phyloP scores from a whole-genome alignment of 2,329 filamentous ascomycete species.

The Grosmannia penicillata region DNA sequence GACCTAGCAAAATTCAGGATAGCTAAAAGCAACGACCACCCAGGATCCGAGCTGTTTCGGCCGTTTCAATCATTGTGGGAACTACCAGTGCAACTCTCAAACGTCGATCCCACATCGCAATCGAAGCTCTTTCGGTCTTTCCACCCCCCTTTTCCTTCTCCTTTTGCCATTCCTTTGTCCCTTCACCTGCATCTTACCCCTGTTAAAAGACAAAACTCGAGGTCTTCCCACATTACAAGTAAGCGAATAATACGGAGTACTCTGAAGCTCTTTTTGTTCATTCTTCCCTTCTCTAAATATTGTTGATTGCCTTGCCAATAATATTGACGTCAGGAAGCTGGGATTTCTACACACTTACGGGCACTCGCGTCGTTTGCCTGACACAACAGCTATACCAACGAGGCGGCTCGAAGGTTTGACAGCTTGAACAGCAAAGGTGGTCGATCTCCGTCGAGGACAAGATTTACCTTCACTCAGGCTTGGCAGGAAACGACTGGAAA shows the following conservation, averaged over 20 bases:
- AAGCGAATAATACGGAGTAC: no score
- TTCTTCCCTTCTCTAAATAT: no score
- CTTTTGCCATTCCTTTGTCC: not conserved
- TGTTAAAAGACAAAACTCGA: slow-evolving; percentile 12
- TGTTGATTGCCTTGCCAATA: no score
- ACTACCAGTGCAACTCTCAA: slow-evolving; percentile 23
- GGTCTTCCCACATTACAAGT: slow-evolving; percentile 9
- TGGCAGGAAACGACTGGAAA: no score
- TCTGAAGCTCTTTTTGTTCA: not conserved
- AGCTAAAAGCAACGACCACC: slow-evolving; percentile 7
- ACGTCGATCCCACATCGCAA: slow-evolving; percentile 21
- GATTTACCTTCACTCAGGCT: no score
- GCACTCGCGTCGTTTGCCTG: no score
- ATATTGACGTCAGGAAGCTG: no score
- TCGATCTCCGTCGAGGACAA: no score
- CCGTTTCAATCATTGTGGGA: slow-evolving; percentile 22
- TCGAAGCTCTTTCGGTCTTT: slow-evolving; percentile 12
- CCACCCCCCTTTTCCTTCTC: not conserved
- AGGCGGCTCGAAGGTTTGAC: no score
- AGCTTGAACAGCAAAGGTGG: no score
- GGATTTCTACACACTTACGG: no score
- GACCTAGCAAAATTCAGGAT: slow-evolving; percentile 10
- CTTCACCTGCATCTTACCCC: not conserved
- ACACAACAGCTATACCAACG: no score
- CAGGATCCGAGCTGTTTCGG: slow-evolving; percentile 22